Percentiles rank a stretch among this genome's conserved stretches.
Conservation (phyloP, 1,284 basidiomycete species). For the Apiotrichum mycotoxinovorans region DNA sequence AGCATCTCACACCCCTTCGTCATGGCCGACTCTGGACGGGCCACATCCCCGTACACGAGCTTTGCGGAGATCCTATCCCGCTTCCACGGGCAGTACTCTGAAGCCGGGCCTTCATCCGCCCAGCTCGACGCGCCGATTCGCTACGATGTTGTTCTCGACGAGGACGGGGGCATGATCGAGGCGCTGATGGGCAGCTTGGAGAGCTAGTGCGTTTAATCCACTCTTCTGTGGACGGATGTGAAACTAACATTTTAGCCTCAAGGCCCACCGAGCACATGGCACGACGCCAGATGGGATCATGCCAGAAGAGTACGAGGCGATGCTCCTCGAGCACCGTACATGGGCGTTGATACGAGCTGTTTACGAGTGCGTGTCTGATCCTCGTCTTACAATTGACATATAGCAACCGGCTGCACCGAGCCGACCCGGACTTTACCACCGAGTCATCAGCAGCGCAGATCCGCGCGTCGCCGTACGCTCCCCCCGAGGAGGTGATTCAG, state of each 20-base stretch:
- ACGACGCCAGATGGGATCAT: constrained; percentile 1
- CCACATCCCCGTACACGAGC: constrained; percentile 27
- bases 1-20: background rate
- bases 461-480: constrained; percentile 36
- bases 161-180: constrained; percentile 35
- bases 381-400: background rate
- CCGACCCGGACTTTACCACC: constrained; percentile 29
- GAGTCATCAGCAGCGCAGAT: constrained; percentile 30
- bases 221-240: background rate
- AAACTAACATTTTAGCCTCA: constrained; percentile 10
- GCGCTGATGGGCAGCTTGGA: constrained; percentile 35
- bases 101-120: constrained; percentile 38
- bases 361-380: constrained; percentile 32
- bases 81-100: constrained; percentile 41
- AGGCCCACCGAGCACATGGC: background rate
- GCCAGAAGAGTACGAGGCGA: constrained; percentile 32
- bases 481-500: constrained; percentile 41
- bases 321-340: constrained; percentile 44
- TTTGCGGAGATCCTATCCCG: constrained; percentile 39
- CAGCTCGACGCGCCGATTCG: constrained; percentile 41
- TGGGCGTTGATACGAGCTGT: constrained; percentile 44
- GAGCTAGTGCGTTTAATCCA: constrained; percentile 25
- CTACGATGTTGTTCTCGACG: constrained; percentile 39
- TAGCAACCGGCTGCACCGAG: constrained; percentile 36
- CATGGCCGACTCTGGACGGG: background rate